Base-by-base conservation (phyloP, 495 filamentous ascomycete species). In the Amniculicola lignicola region DNA sequence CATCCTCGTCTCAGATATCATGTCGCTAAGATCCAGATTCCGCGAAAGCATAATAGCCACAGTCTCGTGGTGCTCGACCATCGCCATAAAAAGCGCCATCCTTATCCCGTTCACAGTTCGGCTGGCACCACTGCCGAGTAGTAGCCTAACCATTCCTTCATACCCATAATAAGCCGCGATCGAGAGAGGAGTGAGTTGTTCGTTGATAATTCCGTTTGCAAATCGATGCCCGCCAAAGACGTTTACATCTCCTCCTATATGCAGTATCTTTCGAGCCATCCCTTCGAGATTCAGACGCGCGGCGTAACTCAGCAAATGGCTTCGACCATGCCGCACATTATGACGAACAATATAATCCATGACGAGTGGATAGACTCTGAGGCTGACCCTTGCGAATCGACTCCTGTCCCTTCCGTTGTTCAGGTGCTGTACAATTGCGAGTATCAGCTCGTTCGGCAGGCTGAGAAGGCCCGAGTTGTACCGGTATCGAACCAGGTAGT, bases 261-360 rank as follows among this genome's bases (percentile, higher is more conserved):
- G 50, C 21, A 54, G 39, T 16, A 42, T 54, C 11, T 1, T 31
- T 31, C 25, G 37, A 22, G 50, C 50, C 39, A 54, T 44, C 21
- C 25, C 18, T 4, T 31, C 11, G 3, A 54, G 50, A 19, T 54
- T 33, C 11, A n/a, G 28, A 37, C 31, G 42, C 11, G 38, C 38
- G 12, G 50, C 37, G 33, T 54, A 44, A 15, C 33, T 42, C 37
- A 54, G 50, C 21, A 44, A 15, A 54, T 24, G 29, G 50, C 50
- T 54, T 33, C 24, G n/a, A n/a, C n/a, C 37, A 25, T 54, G 15
- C 11, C 24, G 37, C 2, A 54, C 50, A 44, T 54, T 33, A 15
- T 54, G 22, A 3, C 50, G 50, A 44, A 54, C 6, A 6, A 54
- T 54, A 25, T 44, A 54, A 39, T 41, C 22, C 50, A 54, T 54